Percentiles rank a stretch among this genome's conserved stretches.
phyloP scores from a whole-genome alignment of 208 protist genomes.

The Crithidia bombi region DNA sequence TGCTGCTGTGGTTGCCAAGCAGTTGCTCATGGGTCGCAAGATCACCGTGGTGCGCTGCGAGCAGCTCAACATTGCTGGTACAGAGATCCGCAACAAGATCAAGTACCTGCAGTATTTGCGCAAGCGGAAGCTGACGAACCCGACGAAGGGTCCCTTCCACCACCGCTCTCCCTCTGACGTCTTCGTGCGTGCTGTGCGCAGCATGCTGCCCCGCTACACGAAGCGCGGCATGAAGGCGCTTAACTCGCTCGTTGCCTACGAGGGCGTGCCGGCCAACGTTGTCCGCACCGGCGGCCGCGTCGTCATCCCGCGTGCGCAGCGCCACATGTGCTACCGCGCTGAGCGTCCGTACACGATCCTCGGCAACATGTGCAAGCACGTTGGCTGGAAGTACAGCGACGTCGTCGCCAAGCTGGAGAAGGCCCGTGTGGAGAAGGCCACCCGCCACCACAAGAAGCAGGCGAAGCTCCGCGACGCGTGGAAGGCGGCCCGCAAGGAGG shows the following conservation, averaged over 20 bases:
- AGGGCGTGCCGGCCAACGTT: slow-evolving; percentile 80
- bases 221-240: slow-evolving; percentile 86
- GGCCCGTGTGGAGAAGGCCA: slow-evolving; percentile 74
- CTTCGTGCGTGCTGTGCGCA: slow-evolving; percentile 95
- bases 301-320: slow-evolving; percentile 80
- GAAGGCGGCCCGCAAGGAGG: slow-evolving; percentile 71
- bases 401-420: slow-evolving; percentile 83
- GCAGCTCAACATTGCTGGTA: slow-evolving; percentile 95
- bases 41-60: slow-evolving; percentile 98
- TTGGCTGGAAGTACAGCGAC: slow-evolving; percentile 90
- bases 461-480: slow-evolving; percentile 69
- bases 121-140: slow-evolving; percentile 98
- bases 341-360: slow-evolving; percentile 85
- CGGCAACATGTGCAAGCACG: slow-evolving; percentile 89
- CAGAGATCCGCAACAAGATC: slow-evolving; percentile 98
- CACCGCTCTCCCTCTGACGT: slow-evolving; percentile 97
- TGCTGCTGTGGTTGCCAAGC: slow-evolving; percentile 97
- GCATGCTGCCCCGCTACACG: slow-evolving; percentile 97
- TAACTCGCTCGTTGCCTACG: slow-evolving; percentile 78
- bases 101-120: slow-evolving; percentile 93
- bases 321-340: slow-evolving; percentile 71
- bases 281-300: slow-evolving; percentile 66
- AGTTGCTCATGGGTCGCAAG: slow-evolving; percentile 96
- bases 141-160: slow-evolving; percentile 97
- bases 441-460: slow-evolving; percentile 74